Evolutionary conservation across 169 alveolate genomes (phyloP).

Genomic region (Cyclospora cayetanensis): DNA sequence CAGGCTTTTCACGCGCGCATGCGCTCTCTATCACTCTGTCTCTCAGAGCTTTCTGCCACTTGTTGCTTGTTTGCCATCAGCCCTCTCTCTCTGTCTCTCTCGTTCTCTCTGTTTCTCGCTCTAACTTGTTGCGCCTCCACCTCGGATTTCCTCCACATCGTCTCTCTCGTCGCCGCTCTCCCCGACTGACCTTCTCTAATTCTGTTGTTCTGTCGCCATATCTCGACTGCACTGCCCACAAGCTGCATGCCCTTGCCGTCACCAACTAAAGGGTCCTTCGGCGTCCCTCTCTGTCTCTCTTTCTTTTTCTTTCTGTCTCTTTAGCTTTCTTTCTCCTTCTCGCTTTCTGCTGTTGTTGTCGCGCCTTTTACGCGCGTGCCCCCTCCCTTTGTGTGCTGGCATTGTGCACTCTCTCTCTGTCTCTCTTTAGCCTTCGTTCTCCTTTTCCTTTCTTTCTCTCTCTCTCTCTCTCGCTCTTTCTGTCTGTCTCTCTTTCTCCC

Average conservation of each 20-base stretch:
- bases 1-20: too few species aligned
- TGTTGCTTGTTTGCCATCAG: too few species aligned
- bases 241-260: too few species aligned
- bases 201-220: too few species aligned
- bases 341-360: background rate
- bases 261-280: too few species aligned
- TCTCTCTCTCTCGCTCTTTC: background rate
- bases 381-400: background rate
- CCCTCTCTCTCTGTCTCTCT: background rate
- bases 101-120: background rate
- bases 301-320: background rate
- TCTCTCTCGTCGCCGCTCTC: too few species aligned
- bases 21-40: background rate
- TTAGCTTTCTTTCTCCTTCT: background rate
- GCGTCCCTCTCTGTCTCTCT: background rate
- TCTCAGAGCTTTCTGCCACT: background rate
- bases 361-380: background rate
- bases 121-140: too few species aligned
- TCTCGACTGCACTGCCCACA: too few species aligned
- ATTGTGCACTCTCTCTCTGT: background rate
- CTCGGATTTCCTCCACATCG: too few species aligned
- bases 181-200: too few species aligned
- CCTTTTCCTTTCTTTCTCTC: background rate
- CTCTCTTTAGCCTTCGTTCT: background rate
- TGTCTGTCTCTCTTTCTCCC: background rate